Evolutionary conservation across 352 stramenopile species (phyloP), one percentile per base, ranked within the genome.

Genomic region (Phytophthora syringae): DNA sequence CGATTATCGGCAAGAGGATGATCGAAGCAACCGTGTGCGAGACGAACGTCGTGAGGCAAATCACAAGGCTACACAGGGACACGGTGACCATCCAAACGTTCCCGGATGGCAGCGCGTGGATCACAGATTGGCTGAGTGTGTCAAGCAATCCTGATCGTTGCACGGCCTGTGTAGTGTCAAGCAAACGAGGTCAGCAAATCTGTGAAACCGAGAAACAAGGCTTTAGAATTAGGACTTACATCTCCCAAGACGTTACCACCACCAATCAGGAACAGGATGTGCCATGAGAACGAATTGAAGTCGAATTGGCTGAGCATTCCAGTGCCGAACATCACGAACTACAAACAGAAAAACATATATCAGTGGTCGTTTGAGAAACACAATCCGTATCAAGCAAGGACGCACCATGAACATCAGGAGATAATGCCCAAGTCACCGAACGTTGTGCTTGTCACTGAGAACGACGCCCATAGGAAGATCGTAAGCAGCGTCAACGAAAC

Each of bases 261-360:
- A 9, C 92, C 92, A 27, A 98, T 96, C 18, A 98, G 66, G 61
- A 97, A 98, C 12, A 98, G 74, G 56, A 96, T 97, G 64, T 98
- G 92, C 92, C 92, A 98, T 15, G 90, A 97, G 57, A 98, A 97
- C 45, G 87, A 97, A 62, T 98, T 97, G 62, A 98, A 97, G 71
- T 98, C 92, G 27, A 97, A 95, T 71, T 97, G 85, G 43, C 86
- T 96, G 7, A 97, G 75, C 77, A 95, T 95, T 22, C 88, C 89
- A 6, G 84, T 90, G 40, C 88, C 88, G 64, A 97, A 96, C 84
- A 96, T 91, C 42, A 91, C 76, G 45, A 92, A 90, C 87, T 95
- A 58, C 7, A 60, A 36, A 48, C 3, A 54, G 2, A 18, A 25
- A 2, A 39, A 42, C 2, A 24, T n/a, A n/a, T n/a, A n/a, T 22